Conservation (phyloP, 805 yeast genomes). For the Saccharomycopsis olivae region DNA sequence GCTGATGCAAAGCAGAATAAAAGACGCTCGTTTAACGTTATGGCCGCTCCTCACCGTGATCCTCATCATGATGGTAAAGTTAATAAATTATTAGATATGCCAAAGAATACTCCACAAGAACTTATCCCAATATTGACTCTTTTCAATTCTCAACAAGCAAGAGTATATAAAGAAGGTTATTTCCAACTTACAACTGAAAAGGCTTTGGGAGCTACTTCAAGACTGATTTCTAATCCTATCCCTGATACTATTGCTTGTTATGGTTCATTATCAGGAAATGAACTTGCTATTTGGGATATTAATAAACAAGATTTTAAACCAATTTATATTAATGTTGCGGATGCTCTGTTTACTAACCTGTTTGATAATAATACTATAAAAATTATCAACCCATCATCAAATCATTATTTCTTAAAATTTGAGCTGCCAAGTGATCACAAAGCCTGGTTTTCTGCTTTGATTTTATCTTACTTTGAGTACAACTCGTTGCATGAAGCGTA, state of each 20-base stretch:
- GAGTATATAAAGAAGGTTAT: slow-evolving; percentile 51
- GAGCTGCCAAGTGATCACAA: slow-evolving; percentile 13
- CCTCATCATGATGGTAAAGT: no score
- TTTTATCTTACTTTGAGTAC: slow-evolving; percentile 47
- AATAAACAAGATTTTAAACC: slow-evolving; percentile 35
- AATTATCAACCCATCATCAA: slow-evolving; percentile 16
- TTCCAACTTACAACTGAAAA: slow-evolving; percentile 21
- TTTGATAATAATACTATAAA: slow-evolving; percentile 8
- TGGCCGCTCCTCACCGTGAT: no score
- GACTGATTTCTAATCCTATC: neutral
- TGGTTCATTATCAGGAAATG: slow-evolving; percentile 37
- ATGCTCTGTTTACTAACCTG: slow-evolving; percentile 23
- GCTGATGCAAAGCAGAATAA: slow-evolving; percentile 1
- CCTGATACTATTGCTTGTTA: slow-evolving; percentile 7
- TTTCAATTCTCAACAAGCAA: slow-evolving; percentile 55
- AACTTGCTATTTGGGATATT: slow-evolving; percentile 35
- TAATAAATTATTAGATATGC: no score
- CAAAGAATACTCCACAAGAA: slow-evolving; percentile 54
- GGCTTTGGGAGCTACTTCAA: neutral
- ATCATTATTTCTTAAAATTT: slow-evolving; percentile 21
- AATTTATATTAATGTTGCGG: slow-evolving; percentile 42
- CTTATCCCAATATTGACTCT: slow-evolving; percentile 63
- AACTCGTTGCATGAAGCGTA: slow-evolving; percentile 48
- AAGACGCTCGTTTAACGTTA: no score
- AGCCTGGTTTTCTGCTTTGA: slow-evolving; percentile 38